Conservation (phyloP, 2,329 filamentous ascomycete genomes). For the Xylaria hypoxylon region DNA sequence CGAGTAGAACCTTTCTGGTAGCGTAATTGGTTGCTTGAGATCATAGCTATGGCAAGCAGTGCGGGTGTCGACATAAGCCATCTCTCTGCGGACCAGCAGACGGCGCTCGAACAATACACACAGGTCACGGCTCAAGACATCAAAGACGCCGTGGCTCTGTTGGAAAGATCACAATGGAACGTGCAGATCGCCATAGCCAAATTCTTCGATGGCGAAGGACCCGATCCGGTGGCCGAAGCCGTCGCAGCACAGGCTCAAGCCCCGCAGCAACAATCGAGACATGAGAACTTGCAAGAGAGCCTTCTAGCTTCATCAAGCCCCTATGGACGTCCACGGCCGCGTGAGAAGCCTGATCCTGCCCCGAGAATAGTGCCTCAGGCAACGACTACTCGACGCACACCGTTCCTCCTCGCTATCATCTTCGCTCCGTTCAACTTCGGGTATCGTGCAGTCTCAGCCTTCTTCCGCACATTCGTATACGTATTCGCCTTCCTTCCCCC, state of each 20-base stretch:
- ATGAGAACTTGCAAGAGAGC: constrained; percentile 79
- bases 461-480: constrained; percentile 80
- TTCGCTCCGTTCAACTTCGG: constrained; percentile 85
- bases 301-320: constrained; percentile 56
- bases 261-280: constrained; percentile 71
- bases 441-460: constrained; percentile 75
- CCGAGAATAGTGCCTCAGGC: constrained; percentile 86
- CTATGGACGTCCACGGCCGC: constrained; percentile 50
- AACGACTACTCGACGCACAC: constrained; percentile 75
- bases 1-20: constrained; percentile 3
- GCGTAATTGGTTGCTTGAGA: not conserved
- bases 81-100: constrained; percentile 82
- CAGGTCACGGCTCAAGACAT: constrained; percentile 87
- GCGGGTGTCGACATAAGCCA: constrained; percentile 70
- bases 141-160: constrained; percentile 79
- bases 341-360: constrained; percentile 71
- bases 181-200: constrained; percentile 97
- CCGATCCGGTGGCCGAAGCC: constrained; percentile 83
- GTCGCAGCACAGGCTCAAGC: constrained; percentile 71
- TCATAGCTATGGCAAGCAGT: constrained; percentile 56
- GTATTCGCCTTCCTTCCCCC: constrained; percentile 84
- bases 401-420: constrained; percentile 80
- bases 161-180: constrained; percentile 94
- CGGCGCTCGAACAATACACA: constrained; percentile 87
- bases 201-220: constrained; percentile 95